Percentiles rank a stretch among this genome's conserved stretches.
Evolutionary conservation across 345 rosid genomes (phyloP).

Genomic region (Salix brachista): DNA sequence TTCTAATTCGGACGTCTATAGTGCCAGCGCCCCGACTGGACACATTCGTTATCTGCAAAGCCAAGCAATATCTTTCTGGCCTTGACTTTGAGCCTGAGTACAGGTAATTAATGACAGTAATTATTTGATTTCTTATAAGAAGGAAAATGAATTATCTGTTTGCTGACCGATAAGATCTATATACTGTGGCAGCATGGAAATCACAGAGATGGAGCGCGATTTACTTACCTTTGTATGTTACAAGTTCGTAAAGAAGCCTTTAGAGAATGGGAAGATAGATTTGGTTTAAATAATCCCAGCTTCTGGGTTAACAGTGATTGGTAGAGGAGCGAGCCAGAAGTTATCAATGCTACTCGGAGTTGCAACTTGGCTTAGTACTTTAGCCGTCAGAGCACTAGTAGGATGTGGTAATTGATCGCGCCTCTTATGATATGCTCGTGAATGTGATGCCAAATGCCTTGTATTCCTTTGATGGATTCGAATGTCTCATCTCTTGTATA

Average conservation of each 20-base stretch:
- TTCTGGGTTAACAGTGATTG: background rate
- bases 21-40: constrained; percentile 66
- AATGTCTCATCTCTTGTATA: background rate
- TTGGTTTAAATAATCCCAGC: constrained; percentile 1
- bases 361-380: background rate
- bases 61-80: constrained; percentile 47
- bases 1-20: constrained; percentile 11
- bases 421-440: background rate
- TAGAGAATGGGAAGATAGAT: constrained; percentile 24
- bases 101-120: constrained; percentile 19
- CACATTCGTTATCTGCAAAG: constrained; percentile 66
- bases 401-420: background rate
- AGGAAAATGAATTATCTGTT: background rate
- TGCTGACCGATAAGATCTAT: background rate
- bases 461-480: background rate
- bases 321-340: background rate
- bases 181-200: constrained; percentile 19
- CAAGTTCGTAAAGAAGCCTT: constrained; percentile 34
- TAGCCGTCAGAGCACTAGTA: background rate
- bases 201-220: constrained; percentile 31
- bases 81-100: constrained; percentile 31
- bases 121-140: background rate
- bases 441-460: background rate
- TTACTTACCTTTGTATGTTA: constrained; percentile 24
- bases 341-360: background rate